Percentiles rank a stretch among this genome's conserved stretches.
Evolutionary conservation across 768 basidiomycete genomes (phyloP).

Genomic region (Lentinula lateritia): DNA sequence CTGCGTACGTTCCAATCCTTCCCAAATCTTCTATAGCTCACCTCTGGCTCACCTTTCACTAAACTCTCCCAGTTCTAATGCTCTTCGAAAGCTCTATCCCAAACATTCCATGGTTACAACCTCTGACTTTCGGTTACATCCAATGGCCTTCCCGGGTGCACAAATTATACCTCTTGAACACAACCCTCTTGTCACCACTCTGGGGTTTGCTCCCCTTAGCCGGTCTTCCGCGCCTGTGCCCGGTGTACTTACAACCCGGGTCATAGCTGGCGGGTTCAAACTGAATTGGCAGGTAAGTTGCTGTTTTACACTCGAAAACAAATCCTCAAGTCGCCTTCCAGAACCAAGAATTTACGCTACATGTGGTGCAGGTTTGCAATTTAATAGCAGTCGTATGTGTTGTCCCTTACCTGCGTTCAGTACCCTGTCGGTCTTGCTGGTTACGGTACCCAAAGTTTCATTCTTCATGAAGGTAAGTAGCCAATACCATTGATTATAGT

Average conservation of each 20-base stretch:
- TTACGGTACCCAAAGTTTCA: slow-evolving; percentile 29
- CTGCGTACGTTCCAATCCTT: slow-evolving; percentile 31
- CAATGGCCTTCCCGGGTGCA: slow-evolving; percentile 49
- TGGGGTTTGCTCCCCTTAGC: slow-evolving; percentile 43
- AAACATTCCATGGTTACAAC: slow-evolving; percentile 56
- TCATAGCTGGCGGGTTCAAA: slow-evolving; percentile 51
- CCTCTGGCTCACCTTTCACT: neutral
- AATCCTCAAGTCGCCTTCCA: slow-evolving; percentile 16
- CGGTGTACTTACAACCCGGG: slow-evolving; percentile 47
- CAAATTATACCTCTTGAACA: slow-evolving; percentile 38
- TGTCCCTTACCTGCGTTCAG: slow-evolving; percentile 13
- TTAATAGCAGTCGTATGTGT: neutral
- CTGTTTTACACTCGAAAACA: neutral
- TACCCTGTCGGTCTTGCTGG: slow-evolving; percentile 24
- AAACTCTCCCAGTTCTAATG: slow-evolving; percentile 25
- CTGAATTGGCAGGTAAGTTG: slow-evolving; percentile 53
- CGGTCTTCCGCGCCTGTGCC: slow-evolving; percentile 34
- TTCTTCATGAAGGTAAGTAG: slow-evolving; percentile 53
- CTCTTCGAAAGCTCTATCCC: slow-evolving; percentile 55
- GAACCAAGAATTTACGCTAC: slow-evolving; percentile 54
- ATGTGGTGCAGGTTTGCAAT: slow-evolving; percentile 40
- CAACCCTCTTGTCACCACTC: slow-evolving; percentile 43
- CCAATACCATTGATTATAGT: neutral
- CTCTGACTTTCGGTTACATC: slow-evolving; percentile 35
- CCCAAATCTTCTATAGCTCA: neutral